Conservation (phyloP, 495 filamentous ascomycete species). For the Penicillium canariense region DNA sequence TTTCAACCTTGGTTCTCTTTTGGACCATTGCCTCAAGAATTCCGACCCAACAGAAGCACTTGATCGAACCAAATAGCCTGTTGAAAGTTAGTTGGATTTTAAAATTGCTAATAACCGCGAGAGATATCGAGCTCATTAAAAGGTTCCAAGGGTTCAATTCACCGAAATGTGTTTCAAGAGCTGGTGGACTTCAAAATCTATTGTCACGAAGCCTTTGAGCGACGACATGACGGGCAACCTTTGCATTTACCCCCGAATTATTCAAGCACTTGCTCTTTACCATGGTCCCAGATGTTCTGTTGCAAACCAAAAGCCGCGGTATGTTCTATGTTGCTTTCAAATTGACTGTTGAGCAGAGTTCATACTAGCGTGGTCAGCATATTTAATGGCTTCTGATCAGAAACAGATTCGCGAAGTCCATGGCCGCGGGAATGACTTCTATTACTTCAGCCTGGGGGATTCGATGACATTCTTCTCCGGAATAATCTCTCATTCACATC, state of each 20-base stretch:
- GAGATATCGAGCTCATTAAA: no score
- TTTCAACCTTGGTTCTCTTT: no score
- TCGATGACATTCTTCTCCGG: conserved; percentile 91
- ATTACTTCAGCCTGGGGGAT: conserved; percentile 84
- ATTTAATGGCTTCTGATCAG: conserved; percentile 78
- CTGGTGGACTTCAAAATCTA: conserved; percentile 65
- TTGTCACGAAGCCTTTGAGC: conserved; percentile 58
- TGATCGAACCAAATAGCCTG: no score
- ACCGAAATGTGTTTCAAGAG: conserved; percentile 67
- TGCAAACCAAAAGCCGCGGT: conserved; percentile 81
- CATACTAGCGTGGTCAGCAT: no score
- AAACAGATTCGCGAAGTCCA: conserved; percentile 87
- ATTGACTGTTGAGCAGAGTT: no score
- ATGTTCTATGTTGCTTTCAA: no score
- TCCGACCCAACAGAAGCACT: no score
- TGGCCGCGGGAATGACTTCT: conserved; percentile 85
- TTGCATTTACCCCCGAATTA: conserved; percentile 68
- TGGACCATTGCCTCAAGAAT: no score
- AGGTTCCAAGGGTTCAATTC: no score
- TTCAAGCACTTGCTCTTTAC: conserved; percentile 70
- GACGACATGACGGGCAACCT: conserved; percentile 68
- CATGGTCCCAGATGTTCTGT: conserved; percentile 72
- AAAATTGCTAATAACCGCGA: no score
- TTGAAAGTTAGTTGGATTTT: no score
- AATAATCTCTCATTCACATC: conserved; percentile 71